A percentile compares a stretch with the other conserved stretches of the same genome.
Conservation (phyloP, 805 yeast species). For the Wickerhamomyces chaumierensis region DNA sequence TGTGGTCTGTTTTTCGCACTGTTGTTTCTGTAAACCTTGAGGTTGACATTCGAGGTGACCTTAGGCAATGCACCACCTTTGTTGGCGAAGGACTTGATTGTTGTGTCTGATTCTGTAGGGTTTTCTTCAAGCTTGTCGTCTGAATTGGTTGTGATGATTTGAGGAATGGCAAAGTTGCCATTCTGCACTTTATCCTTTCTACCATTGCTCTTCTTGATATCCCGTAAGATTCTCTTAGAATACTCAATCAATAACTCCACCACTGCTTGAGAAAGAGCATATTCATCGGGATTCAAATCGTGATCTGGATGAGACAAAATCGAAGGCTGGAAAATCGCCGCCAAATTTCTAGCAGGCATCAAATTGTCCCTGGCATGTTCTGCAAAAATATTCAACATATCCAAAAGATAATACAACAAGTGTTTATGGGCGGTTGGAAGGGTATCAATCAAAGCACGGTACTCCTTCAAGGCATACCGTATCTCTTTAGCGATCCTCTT, state of each 20-base stretch:
- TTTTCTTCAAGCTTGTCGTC: background rate
- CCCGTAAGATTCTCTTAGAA: slow-evolving; percentile 65
- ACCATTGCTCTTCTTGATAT: slow-evolving; percentile 22
- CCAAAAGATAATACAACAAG: slow-evolving; percentile 74
- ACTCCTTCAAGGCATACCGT: slow-evolving; percentile 56
- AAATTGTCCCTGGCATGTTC: slow-evolving; percentile 65
- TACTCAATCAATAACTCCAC: slow-evolving; percentile 85
- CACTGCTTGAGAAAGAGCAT: slow-evolving; percentile 74
- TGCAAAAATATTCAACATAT: slow-evolving; percentile 76
- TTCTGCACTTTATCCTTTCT: slow-evolving; percentile 3
- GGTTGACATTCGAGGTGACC: slow-evolving; percentile 7
- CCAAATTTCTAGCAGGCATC: slow-evolving; percentile 88
- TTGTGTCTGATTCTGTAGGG: no score
- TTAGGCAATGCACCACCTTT: no score
- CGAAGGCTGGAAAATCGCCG: slow-evolving; percentile 97
- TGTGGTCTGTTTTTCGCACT: slow-evolving; percentile 18
- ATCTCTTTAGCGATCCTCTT: slow-evolving; percentile 54
- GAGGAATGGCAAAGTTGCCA: background rate
- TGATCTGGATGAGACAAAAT: slow-evolving; percentile 85
- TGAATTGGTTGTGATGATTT: background rate
- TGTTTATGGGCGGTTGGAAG: slow-evolving; percentile 77
- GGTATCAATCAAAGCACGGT: slow-evolving; percentile 53
- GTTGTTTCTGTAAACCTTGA: slow-evolving; percentile 10
- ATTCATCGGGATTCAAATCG: slow-evolving; percentile 87
- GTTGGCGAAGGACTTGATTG: no score